phyloP scores from a whole-genome alignment of 164 flowering plant genomes.

The Annona squamosa region DNA sequence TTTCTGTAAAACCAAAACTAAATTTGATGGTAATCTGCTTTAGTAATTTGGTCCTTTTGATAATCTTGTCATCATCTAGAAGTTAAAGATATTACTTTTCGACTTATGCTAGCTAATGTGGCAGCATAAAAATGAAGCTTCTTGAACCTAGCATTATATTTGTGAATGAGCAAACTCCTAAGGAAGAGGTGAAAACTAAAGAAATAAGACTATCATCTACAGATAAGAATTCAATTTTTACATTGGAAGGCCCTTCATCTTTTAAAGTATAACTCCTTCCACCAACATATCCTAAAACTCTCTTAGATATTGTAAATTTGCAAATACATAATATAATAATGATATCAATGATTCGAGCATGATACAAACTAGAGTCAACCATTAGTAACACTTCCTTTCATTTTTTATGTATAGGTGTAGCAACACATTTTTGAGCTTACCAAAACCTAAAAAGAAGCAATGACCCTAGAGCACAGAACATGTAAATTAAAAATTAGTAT shows the following conservation, averaged over 20 bases:
- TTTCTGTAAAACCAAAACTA: too few relatives aligned
- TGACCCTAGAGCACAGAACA: slow-evolving; percentile 44
- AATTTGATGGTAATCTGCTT: too few relatives aligned
- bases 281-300: slow-evolving; percentile 82
- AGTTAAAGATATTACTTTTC: not conserved
- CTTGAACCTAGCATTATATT: slow-evolving; percentile 74
- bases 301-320: slow-evolving; percentile 86
- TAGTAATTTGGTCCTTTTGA: not conserved
- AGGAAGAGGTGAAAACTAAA: slow-evolving; percentile 54
- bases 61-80: not conserved
- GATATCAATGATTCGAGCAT: not conserved
- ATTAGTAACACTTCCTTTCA: too few relatives aligned
- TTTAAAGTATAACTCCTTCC: slow-evolving; percentile 70
- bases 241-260: slow-evolving; percentile 75
- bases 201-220: slow-evolving; percentile 47
- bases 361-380: too few relatives aligned
- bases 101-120: not conserved
- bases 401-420: not conserved
- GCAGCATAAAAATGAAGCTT: not conserved
- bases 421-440: not conserved
- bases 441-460: not conserved
- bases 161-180: slow-evolving; percentile 61
- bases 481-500: slow-evolving; percentile 87
- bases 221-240: slow-evolving; percentile 71
- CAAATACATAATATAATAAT: slow-evolving; percentile 6